Conservation (phyloP, 768 basidiomycete species). For the Pulveroboletus sp. region DNA sequence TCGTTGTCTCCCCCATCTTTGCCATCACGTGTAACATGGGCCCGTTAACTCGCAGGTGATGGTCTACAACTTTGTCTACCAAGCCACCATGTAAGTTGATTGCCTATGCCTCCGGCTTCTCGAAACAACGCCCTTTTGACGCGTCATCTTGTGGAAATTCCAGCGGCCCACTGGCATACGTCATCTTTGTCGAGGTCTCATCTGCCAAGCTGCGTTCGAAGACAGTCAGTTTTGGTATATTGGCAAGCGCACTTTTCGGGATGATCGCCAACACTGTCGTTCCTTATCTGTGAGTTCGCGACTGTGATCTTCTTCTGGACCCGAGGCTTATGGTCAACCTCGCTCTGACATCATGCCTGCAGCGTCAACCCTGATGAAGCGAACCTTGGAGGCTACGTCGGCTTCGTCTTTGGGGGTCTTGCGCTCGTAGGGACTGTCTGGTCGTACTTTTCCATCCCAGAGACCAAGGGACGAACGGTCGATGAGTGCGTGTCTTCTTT, state of each 20-base stretch:
- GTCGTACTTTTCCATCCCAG: conserved; percentile 27
- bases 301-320: too few relatives aligned
- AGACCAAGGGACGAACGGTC: conserved; percentile 27
- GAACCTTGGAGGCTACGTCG: conserved; percentile 27
- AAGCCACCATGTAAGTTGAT: conserved; percentile 21
- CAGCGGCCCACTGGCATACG: conserved; percentile 27
- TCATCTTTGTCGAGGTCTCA: conserved; percentile 29
- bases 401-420: conserved; percentile 28
- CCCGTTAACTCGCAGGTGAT: too few relatives aligned
- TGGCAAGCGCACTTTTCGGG: conserved; percentile 22
- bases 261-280: conserved; percentile 26
- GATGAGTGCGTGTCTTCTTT: conserved; percentile 22
- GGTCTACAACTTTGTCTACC: conserved; percentile 30
- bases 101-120: not conserved
- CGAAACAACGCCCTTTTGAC: not conserved
- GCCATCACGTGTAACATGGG: not conserved
- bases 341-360: not conserved
- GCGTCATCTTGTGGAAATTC: not conserved
- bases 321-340: too few relatives aligned
- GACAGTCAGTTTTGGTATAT: conserved; percentile 27
- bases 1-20: too few relatives aligned
- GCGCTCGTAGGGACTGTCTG: conserved; percentile 20
- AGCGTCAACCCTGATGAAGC: conserved; percentile 29
- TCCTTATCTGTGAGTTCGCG: conserved; percentile 25
- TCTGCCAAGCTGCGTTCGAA: conserved; percentile 30